Base-by-base conservation (phyloP, 345 rosid species). In the Microthlaspi erraticum region DNA sequence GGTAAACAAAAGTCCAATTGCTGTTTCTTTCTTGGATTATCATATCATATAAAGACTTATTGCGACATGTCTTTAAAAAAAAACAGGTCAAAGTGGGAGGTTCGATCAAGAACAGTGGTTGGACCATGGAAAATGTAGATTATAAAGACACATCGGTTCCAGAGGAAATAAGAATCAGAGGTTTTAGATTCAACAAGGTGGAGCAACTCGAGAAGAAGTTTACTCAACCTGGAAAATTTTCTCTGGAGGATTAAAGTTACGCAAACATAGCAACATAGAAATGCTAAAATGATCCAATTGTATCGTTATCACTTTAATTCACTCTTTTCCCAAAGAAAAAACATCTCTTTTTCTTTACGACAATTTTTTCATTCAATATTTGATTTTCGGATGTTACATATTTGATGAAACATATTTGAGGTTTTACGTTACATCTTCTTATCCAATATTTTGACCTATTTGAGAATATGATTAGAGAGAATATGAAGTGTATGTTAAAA, bases 81-180 rank as follows among this genome's bases (percentile, higher is more conserved):
- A 16, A 53, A 59, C 81, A 93, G 98, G 94, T 91, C 2, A 86
- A 76, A 70, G 82, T 80, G 2, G 87, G 78, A 75, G 97, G 95
- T 53, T 39, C 75, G 17, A 82, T 93, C 37, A 78, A 82, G 79
- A 93, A 93, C 85, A 84, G 81, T 72, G 93, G 97, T 5, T 91
- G 98, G 95, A 74, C 61, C n/a, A 77, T 91, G 3, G 94, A 93
- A 65, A 73, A 29, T 1, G 89, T 91, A 0, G 96, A 89, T 65
- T 80, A 83, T 79, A 91, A 86, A 43, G 96, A 91, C 77, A 39
- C 84, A 20, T 82, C 88, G 0, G 62, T 77, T 14, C 90, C 93
- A 0, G 99, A 91, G 81, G 96, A 91, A 83, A 65, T 84, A 58
- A 83, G 93, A 77, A 89, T 60, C 73, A 80, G 99, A 53, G 96